Base-by-base conservation (phyloP, 2,329 filamentous ascomycete genomes). In the Cercospora brassicicola region DNA sequence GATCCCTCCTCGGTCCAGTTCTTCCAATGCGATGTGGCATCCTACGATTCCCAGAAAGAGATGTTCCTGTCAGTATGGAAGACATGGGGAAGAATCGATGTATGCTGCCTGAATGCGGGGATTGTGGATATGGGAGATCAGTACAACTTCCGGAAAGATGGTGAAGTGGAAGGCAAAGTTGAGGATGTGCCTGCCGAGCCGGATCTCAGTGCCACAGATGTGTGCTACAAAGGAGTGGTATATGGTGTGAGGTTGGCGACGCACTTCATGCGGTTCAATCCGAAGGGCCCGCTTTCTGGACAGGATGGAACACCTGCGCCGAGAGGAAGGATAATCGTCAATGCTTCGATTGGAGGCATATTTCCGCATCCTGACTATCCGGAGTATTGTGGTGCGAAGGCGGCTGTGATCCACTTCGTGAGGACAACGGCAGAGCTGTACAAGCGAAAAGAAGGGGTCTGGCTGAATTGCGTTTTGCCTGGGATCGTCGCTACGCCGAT, bases 211-310 rank as follows among this genome's bases (percentile, higher is more conserved):
- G 81, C 80, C 62, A 85, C 84, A 1, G 83, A 86, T 69, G 75
- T 85, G n/a, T 80, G 83, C 72, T 83, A 82, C 75, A 86, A 86
- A 73, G 82, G 82, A 3, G 79, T 86, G 1, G 73, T 86, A 0
- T 85, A 85, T 65, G 83, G 84, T 3, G 82, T 80, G 1, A 79
- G 81, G 64, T 76, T 86, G 8, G 83, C 85, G 1, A 82, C 81
- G 9, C 83, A 86, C 70, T 86, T 85, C 73, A 86, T 86, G 84
- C 79, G 84, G 11, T 80, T 84, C 66, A 86, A 85, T 65, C 13
- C 78, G 79, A 13, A 3, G 4, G n/a, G 0, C 15, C 23, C n/a
- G 3, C 15, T n/a, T n/a, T n/a, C 48, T 28, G 48, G 3, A 15
- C 13, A 28, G 23, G 4, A 5, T n/a, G 11, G 20, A n/a, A 42